Percentiles rank a stretch among this genome's conserved stretches.
These are phyloP conservation scores for Phoma sp. DNA, from an alignment of 2,329 filamentous ascomycete species.

Conservation along the genomic window DNA sequence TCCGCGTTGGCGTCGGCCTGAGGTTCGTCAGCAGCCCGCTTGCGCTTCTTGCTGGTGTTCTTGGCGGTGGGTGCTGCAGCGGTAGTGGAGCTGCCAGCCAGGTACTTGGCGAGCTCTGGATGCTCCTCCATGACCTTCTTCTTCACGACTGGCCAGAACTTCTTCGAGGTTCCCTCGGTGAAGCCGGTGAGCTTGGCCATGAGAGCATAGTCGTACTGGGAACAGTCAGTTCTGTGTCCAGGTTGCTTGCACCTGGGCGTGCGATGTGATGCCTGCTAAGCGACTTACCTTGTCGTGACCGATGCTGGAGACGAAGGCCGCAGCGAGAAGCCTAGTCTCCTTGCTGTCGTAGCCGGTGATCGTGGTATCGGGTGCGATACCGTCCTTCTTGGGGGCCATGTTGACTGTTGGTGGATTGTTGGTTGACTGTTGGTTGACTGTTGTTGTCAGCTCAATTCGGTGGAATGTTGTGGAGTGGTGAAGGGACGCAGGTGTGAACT, in stretches of 20 bases:
- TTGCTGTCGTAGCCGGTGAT: slow-evolving; percentile 29
- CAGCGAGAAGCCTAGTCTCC: slow-evolving; percentile 40
- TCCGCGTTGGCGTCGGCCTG: slow-evolving; percentile 14
- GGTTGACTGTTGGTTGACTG: slow-evolving; percentile 2
- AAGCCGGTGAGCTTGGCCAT: slow-evolving; percentile 39
- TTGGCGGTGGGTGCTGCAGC: slow-evolving; percentile 10
- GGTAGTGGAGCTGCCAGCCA: slow-evolving; percentile 1
- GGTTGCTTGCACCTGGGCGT: not conserved
- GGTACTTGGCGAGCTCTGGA: slow-evolving; percentile 29
- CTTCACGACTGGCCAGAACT: slow-evolving; percentile 43
- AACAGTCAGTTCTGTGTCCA: not conserved
- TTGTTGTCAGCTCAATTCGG: not conserved
- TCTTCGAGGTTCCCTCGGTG: slow-evolving; percentile 40
- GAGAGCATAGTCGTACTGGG: slow-evolving; percentile 38
- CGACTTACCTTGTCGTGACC: slow-evolving; percentile 36
- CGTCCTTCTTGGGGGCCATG: slow-evolving; percentile 35
- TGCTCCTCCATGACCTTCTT: slow-evolving; percentile 35
- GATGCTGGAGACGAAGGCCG: slow-evolving; percentile 36
- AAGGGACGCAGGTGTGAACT: not conserved
- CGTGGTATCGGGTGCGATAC: not conserved
- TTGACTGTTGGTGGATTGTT: slow-evolving; percentile 4
- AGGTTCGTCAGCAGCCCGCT: slow-evolving; percentile 19
- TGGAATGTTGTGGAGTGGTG: not conserved
- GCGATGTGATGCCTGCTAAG: not conserved
- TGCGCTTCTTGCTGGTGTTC: slow-evolving; percentile 30